Base-by-base conservation (phyloP, 108 stramenopile genomes). In the Nitzschia sp. region DNA sequence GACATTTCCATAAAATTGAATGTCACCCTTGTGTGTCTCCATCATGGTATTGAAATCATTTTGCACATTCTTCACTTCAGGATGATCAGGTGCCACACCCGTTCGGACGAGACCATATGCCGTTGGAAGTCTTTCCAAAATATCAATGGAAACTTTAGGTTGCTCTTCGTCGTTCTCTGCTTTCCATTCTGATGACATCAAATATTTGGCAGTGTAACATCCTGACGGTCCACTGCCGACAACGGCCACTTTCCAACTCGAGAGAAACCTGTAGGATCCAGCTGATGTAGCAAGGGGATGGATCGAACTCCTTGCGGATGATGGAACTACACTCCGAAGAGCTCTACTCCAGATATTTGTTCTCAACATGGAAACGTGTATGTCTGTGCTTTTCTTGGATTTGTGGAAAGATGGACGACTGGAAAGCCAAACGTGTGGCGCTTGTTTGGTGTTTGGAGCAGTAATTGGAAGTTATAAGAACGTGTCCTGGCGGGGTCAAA, bases 51-150 rank as follows among this genome's bases (percentile, higher is more conserved):
- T 83, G 68, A 98, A 99, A 76, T 98, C 97, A 48, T 91, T 79
- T 72, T 94, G 81, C 0, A 97, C 99, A 57, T 91, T 90, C 79
- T 98, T 99, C 14, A 98, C 97, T 79, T 98, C 97, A 8, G 94
- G 97, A 83, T 98, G 97, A 73, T 98, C 97, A 10, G 98, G 99
- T 29, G 97, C 97, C 20, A 98, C 97, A 37, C 98, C 99, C 53
- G 71, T 89, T 41, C 97, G 79, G 6, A 99, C 97, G 54, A 99
- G 76, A 11, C 98, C 99, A 69, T 72, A 99, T 8, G 96, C 95
- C 1, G 89, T 93, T 2, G 95, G 95, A 29, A 97, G 69, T 41
- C 85, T 69, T 25, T 99, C 98, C 14, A 97, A 22, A 10, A 99
- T 70, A 58, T 96, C 95, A 60, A 99, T 81, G 15, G 67, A n/a